Base-by-base conservation (phyloP, 2,329 filamentous ascomycete genomes). In the Fusarium musae region DNA sequence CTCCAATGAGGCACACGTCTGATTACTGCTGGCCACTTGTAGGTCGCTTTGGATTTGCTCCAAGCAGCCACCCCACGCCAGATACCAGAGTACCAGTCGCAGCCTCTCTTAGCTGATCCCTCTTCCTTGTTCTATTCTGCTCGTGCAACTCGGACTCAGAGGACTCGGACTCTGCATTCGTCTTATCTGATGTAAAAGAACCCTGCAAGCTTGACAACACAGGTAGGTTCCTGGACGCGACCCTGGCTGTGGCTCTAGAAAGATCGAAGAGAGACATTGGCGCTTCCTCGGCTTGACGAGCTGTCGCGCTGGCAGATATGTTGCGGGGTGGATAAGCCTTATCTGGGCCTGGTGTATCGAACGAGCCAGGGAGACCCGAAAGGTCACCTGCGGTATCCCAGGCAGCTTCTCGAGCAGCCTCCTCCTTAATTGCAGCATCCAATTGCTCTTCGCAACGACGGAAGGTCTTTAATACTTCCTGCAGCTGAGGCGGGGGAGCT, bases 381-480 rank as follows among this genome's bases (percentile, higher is more conserved):
- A 87, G 78, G 73, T 93, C 91, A 2, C 87, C 91, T 21, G 87
- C 86, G 17, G 90, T 87, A 77, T 94, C 92, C 87, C 93, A 94
- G 4, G 89, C 90, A n/a, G 87, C 84, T 77, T 94, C 93, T 46
- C 88, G 88, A 62, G 88, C 89, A 9, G 89, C 88, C 76, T 96
- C 93, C 39, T 90, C 87, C 56, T 87, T 87, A 19, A 93, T 85
- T 6, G 92, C 86, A 0, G 87, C 86, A 57, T 91, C 91, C 57
- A 94, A 89, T 79, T 96, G 93, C 76, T 94, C 92, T 78, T 97
- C 93, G 73, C 93, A 95, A 49, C 92, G 87, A 17, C 92, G 89
- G 85, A 93, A 96, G 3, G 90, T 91, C 56, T 90, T 91, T 6
- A 96, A 83, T 19, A 96, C 93, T 73, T 94, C 92, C 66, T 93